Evolutionary conservation across 805 yeast genomes (phyloP), one percentile per base, ranked within the genome.

Genomic region (Cyberlindnera subsufficiens): DNA sequence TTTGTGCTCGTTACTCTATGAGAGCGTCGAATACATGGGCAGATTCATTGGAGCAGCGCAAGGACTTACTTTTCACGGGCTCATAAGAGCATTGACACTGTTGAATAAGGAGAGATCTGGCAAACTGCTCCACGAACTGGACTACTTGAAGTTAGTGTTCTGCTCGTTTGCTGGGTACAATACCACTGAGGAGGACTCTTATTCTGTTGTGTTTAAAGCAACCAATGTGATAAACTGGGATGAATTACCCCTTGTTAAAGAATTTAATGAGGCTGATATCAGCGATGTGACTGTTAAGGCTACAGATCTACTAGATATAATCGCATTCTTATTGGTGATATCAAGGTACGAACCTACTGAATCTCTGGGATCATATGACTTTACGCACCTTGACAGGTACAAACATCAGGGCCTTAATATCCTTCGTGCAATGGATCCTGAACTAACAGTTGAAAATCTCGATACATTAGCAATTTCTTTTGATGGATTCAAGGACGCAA

Each of bases 301-400:
- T 0, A 40, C 53, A 0, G 68, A 67, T 6, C 44, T 82, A 29
- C 60, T 66, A 3, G 64, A 65, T 5, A 37, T 83, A 3, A 40
- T 82, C 10, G 65, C 82, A 0, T 72, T 82, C 45, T 45, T 74
- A 17, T 62, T 84, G 29, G 48, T 75, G 0, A 52, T 78, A 3
- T 60, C 69, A 1, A 66, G 75, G 9, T 50, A 69, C 49, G 59
- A 60, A 56, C 66, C 57, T 40, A 55, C 44, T 37, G 59, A 66
- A 63, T 68, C 68, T 43, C 47, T 60, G 30, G 47, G 44, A 29
- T 52, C 49, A 14, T 53, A 59, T 33, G 45, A 49, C 37, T 58
- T 65, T 33, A 41, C 47, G 0, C 53, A 64, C 5, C 75, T 81
- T 77, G 44, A 56, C 0, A 52, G 56, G 3, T 81, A 72, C 59